Conservation (phyloP, 2,329 filamentous ascomycete genomes). For the Alternaria consortialis region DNA sequence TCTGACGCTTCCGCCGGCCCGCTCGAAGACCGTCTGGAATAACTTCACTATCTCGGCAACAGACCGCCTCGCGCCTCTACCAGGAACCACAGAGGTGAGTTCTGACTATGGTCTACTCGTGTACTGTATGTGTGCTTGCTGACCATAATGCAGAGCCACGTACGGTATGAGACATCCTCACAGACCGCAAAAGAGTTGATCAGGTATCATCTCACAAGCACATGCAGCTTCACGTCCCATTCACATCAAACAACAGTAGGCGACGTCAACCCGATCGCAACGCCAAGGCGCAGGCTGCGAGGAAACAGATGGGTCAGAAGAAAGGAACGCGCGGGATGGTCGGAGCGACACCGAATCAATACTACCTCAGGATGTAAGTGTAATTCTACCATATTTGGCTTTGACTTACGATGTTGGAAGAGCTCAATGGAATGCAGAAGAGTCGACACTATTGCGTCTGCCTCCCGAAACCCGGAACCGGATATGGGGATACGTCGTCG, state of each 20-base stretch:
- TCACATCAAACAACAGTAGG: neutral
- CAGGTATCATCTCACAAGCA: too few species aligned
- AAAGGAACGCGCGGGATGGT: neutral
- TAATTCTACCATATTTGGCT: neutral
- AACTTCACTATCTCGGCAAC: too few species aligned
- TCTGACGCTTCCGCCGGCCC: too few species aligned
- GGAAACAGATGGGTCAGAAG: neutral
- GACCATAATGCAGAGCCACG: too few species aligned
- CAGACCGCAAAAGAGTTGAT: too few species aligned
- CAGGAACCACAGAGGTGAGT: too few species aligned
- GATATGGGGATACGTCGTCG: neutral
- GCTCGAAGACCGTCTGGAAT: too few species aligned
- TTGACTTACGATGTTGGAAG: neutral
- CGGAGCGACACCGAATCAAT: neutral
- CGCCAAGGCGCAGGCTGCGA: neutral
- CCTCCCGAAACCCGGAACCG: neutral
- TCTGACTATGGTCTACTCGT: too few species aligned
- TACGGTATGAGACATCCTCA: too few species aligned
- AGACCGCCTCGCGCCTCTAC: too few species aligned
- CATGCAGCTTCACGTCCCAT: neutral
- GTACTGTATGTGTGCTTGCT: too few species aligned
- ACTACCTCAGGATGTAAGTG: neutral
- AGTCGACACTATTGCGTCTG: neutral
- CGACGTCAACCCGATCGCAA: neutral
- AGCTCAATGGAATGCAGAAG: neutral